Base-by-base conservation (phyloP, 371 early-diverging fungal genomes). In the Mortierella sp. region DNA sequence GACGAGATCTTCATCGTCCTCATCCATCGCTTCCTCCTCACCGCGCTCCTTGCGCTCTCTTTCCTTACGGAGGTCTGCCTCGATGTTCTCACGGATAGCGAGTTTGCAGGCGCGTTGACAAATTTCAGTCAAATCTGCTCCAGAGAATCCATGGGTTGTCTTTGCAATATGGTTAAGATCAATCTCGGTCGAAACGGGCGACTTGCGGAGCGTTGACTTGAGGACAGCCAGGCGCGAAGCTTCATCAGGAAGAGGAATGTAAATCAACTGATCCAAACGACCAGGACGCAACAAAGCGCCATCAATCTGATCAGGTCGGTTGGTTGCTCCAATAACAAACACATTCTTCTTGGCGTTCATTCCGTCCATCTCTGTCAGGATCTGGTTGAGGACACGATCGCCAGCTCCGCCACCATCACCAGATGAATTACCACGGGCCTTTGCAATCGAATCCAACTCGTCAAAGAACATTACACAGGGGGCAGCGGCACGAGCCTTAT, bases 381-480 rank as follows among this genome's bases (percentile, higher is more conserved):
- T 94, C 90, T 99, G 99, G 90, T 99, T 99, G 54, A 99, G 92
- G 39, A 99, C 99, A 86, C 99, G 97, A 78, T 99, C 99, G 62
- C 99, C 99, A 51, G 98, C 96, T 75, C 97, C 99, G 32, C 99
- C 98, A 64, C 93, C 96, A 87, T 99, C 98, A 47, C 96, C 96
- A 16, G 81, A 84, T 28, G 86, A 85, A 54, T 88, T 86, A 54
- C 98, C 97, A 86, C 99, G 96, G 22, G 98, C 94, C 91, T 97
- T 99, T 75, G 99, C 99, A 81, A 99, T 95, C n/a, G 99, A 97
- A 90, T 99, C 99, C 86, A 99, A 90, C 90, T 99, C 99, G 86
- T 99, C 99, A 93, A 99, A 99, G 96, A 99, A 99, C 94, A 99
- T 95, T 39, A 99, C 99, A 88, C 99, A 99, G 18, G 99, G 99